A percentile compares a stretch with the other conserved stretches of the same genome.
Conservation (phyloP, 805 yeast species). For the Yarrowia porcina region DNA sequence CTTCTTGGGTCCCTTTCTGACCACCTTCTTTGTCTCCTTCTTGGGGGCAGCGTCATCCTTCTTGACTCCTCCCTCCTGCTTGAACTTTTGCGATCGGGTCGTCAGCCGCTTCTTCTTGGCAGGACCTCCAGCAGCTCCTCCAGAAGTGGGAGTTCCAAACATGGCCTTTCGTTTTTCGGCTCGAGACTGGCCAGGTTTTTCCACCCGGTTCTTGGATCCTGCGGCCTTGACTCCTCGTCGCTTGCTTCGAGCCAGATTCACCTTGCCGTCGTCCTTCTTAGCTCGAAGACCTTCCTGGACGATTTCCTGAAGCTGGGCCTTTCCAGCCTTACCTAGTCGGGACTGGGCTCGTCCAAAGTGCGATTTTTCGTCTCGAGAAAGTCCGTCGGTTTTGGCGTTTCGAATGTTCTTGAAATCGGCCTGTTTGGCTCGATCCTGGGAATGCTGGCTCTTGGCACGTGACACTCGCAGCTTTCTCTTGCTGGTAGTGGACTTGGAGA, state of each 20-base stretch:
- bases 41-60: background rate
- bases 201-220: slow-evolving; percentile 36
- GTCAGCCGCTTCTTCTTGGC: slow-evolving; percentile 15
- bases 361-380: slow-evolving; percentile 69
- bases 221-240: slow-evolving; percentile 32
- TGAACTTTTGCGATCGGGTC: slow-evolving; percentile 20
- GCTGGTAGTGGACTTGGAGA: slow-evolving; percentile 30
- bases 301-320: slow-evolving; percentile 53
- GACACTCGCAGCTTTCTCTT: slow-evolving; percentile 63
- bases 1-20: background rate
- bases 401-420: slow-evolving; percentile 29
- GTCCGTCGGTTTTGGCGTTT: slow-evolving; percentile 36
- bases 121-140: background rate
- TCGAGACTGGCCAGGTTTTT: slow-evolving; percentile 32
- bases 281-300: slow-evolving; percentile 76
- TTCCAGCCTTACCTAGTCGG: slow-evolving; percentile 75
- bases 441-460: slow-evolving; percentile 26
- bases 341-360: slow-evolving; percentile 75
- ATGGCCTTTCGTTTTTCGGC: slow-evolving; percentile 18
- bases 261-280: slow-evolving; percentile 50
- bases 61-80: slow-evolving; percentile 19
- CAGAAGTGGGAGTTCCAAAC: background rate
- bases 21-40: background rate
- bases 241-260: slow-evolving; percentile 32
- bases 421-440: slow-evolving; percentile 31